Percentiles rank a stretch among this genome's conserved stretches.
Evolutionary conservation across 495 filamentous ascomycete genomes (phyloP).

Genomic region (Tuber brumale): DNA sequence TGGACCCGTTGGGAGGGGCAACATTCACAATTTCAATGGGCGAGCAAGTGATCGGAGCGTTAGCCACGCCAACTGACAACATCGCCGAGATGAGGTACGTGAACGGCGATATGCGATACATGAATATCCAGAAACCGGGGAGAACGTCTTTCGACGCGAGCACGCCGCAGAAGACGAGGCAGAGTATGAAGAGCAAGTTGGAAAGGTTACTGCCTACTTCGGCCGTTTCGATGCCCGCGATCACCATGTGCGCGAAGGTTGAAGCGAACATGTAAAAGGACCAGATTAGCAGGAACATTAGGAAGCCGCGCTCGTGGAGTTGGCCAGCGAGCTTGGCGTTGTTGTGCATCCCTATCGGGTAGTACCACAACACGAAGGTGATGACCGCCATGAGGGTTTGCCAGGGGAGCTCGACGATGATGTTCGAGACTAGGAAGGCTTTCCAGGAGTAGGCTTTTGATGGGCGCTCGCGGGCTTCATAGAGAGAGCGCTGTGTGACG

Average conservation of each 20-base stretch:
- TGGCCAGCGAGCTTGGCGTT: conserved; percentile 51
- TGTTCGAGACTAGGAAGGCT: conserved; percentile 60
- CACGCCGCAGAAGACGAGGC: conserved; percentile 60
- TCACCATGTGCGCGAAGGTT: conserved; percentile 63
- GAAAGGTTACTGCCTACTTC: conserved; percentile 59
- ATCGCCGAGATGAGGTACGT: conserved; percentile 58
- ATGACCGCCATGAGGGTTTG: conserved; percentile 56
- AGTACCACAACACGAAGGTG: conserved; percentile 60
- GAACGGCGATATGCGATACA: conserved; percentile 63
- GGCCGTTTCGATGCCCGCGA: conserved; percentile 68
- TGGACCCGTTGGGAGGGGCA: conserved; percentile 45
- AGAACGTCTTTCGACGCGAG: conserved; percentile 54
- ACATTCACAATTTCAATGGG: conserved; percentile 54
- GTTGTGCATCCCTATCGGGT: conserved; percentile 46
- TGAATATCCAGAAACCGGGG: conserved; percentile 61
- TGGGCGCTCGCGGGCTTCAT: conserved; percentile 63
- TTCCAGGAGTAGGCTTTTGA: conserved; percentile 69
- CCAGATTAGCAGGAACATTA: conserved; percentile 47
- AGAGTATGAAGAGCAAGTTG: conserved; percentile 58
- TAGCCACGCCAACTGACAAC: conserved; percentile 51
- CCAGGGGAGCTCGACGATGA: conserved; percentile 68
- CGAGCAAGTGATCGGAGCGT: conserved; percentile 51
- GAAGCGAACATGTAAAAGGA: conserved; percentile 67
- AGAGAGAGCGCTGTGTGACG: conserved; percentile 59
- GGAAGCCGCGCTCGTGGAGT: conserved; percentile 52